A percentile compares a stretch with the other conserved stretches of the same genome.
phyloP scores from a whole-genome alignment of 257 asterid species.

The Echites panduratus region DNA sequence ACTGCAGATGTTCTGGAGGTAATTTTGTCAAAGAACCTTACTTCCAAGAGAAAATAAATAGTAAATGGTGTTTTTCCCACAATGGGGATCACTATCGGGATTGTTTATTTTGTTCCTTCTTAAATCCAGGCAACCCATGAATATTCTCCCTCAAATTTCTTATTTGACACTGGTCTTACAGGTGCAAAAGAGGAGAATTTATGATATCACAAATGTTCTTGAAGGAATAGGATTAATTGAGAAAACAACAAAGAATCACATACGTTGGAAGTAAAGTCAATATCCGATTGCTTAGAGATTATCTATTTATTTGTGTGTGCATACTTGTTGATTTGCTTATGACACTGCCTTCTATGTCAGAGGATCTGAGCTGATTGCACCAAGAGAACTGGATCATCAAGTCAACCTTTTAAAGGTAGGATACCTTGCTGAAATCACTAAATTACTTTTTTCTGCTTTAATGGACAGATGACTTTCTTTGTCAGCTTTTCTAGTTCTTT shows the following conservation, averaged over 20 bases:
- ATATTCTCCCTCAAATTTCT: neutral
- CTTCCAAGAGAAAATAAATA: neutral
- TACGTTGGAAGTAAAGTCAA: constrained; percentile 63
- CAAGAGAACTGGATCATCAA: constrained; percentile 31
- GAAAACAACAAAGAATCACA: constrained; percentile 68
- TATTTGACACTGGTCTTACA: constrained; percentile 22
- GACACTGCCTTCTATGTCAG: constrained; percentile 34
- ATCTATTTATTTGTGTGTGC: constrained; percentile 3
- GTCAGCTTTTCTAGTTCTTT: neutral
- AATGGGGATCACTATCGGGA: neutral
- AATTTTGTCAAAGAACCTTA: constrained; percentile 5
- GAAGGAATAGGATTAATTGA: constrained; percentile 79
- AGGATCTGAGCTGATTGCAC: constrained; percentile 36
- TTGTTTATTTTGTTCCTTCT: neutral
- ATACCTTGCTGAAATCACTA: neutral
- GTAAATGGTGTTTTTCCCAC: neutral
- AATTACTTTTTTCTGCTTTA: neutral
- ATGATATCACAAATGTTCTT: constrained; percentile 85
- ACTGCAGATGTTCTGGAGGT: constrained; percentile 63
- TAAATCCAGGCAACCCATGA: neutral
- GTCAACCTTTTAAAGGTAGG: constrained; percentile 54
- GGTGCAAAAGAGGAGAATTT: constrained; percentile 91
- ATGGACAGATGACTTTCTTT: neutral
- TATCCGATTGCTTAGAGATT: constrained; percentile 2
- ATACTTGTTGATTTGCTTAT: constrained; percentile 11